phyloP scores from a whole-genome alignment of 441 rosid genomes.

The Macaranga tanarius region DNA sequence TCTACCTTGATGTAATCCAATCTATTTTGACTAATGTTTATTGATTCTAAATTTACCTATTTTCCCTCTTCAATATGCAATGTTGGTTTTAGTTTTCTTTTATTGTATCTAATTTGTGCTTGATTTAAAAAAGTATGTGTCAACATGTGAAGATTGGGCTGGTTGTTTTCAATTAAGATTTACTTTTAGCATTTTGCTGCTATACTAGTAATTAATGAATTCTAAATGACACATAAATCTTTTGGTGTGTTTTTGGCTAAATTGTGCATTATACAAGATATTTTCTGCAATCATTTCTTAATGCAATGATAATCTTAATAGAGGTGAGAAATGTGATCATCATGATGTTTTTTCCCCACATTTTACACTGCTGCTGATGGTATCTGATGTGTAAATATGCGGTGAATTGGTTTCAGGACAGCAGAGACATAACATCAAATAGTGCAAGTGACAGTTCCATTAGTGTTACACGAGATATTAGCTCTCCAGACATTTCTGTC shows the following conservation, averaged over 20 bases:
- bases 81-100: not conserved
- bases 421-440: slow-evolving; percentile 75
- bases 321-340: not conserved
- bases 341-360: not conserved
- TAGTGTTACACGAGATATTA: slow-evolving; percentile 61
- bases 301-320: not conserved
- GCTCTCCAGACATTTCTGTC: slow-evolving; percentile 62
- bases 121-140: not conserved
- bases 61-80: not conserved
- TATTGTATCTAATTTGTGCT: not conserved
- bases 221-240: not conserved
- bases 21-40: slow-evolving; percentile 7
- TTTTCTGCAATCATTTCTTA: not conserved
- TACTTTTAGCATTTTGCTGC: not conserved
- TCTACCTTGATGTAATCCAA: slow-evolving; percentile 69
- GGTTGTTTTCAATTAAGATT: not conserved
- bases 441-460: slow-evolving; percentile 84
- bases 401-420: slow-evolving; percentile 58
- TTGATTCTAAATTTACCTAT: not conserved
- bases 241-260: slow-evolving; percentile 1
- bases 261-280: not conserved
- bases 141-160: not conserved
- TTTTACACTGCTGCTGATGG: slow-evolving; percentile 1
- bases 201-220: not conserved
- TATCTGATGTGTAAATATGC: slow-evolving; percentile 20